Base-by-base conservation (phyloP, 495 filamentous ascomycete species). In the Penicillium alfredii region DNA sequence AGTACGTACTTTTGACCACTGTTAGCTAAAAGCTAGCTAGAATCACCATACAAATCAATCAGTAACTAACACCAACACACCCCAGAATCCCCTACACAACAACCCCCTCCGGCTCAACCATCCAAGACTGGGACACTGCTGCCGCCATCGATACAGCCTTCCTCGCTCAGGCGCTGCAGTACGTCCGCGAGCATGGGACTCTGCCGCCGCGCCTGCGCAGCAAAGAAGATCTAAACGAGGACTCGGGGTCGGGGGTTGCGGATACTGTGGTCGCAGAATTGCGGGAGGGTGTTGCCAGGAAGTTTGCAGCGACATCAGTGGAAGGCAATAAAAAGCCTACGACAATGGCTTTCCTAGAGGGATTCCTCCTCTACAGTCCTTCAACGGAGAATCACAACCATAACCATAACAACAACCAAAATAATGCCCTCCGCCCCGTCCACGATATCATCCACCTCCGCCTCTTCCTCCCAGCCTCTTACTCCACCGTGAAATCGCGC, bases 111-210 rank as follows among this genome's bases (percentile, higher is more conserved):
- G 60, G 66, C 17, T 44, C 47, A 24, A 80, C 72, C 19, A 59
- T 92, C 16, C 67, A 77, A 43, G 86, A 97, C 66, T 95, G 89
- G 86, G 90, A 97, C 61, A 93, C 86, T 46, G 60, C 78, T 8
- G 78, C 74, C 33, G 68, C 88, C 19, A 68, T 97, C 26, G 76
- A 86, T 41, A 66, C 90, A 18, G 60, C 66, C 6, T 71, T 73
- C 24, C 76, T 97, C 28, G 55, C 71, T 1, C 54, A 61, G 5
- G 68, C 80, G 8, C 68, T 96, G 4, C 17, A 49, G 4, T 72
- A 87, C 53, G 78, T 92, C 33, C 74, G 72, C 13, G 31, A 64
- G 15, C 59, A 81, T 20, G 87, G 86, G n/a, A 66, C 53, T 15
- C 73, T 82, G 12, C 84, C 86, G 18, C 73, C 73, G 4, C 65